Evolutionary conservation across 2,329 filamentous ascomycete genomes (phyloP).

Genomic region (Orbilia ellipsospora): DNA sequence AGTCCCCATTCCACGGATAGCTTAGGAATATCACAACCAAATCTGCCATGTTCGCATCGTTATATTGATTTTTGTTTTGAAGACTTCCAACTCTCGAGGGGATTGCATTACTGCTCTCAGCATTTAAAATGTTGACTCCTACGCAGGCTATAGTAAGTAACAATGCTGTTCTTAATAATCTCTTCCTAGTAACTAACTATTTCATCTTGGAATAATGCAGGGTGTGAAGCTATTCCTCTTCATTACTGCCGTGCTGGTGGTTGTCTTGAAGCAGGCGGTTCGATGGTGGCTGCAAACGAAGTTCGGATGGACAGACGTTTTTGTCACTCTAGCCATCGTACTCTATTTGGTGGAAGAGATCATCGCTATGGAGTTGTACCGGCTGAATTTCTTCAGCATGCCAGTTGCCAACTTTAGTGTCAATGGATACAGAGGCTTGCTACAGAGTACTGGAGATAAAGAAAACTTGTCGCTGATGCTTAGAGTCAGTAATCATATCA

Average conservation of each 20-base stretch:
- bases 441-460: constrained; percentile 34
- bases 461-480: constrained; percentile 33
- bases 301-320: constrained; percentile 47
- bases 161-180: not conserved
- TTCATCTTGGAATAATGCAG: constrained; percentile 5
- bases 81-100: not conserved
- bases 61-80: constrained; percentile 26
- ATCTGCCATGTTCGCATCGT: constrained; percentile 29
- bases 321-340: constrained; percentile 27
- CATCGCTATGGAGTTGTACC: constrained; percentile 38
- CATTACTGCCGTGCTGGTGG: constrained; percentile 26
- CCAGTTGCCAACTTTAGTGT: constrained; percentile 51
- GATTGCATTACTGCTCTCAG: not conserved
- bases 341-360: constrained; percentile 46
- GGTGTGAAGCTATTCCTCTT: constrained; percentile 47
- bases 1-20: constrained; percentile 27
- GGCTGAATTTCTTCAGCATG: constrained; percentile 44
- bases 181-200: not conserved
- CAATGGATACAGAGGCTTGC: constrained; percentile 31
- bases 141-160: constrained; percentile 51
- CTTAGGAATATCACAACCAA: constrained; percentile 22
- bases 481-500: constrained; percentile 14
- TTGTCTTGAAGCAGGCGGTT: constrained; percentile 39
- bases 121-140: constrained; percentile 31
- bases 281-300: constrained; percentile 53